Evolutionary conservation across 768 basidiomycete genomes (phyloP).

Genomic region (Dacryopinax spathularia): DNA sequence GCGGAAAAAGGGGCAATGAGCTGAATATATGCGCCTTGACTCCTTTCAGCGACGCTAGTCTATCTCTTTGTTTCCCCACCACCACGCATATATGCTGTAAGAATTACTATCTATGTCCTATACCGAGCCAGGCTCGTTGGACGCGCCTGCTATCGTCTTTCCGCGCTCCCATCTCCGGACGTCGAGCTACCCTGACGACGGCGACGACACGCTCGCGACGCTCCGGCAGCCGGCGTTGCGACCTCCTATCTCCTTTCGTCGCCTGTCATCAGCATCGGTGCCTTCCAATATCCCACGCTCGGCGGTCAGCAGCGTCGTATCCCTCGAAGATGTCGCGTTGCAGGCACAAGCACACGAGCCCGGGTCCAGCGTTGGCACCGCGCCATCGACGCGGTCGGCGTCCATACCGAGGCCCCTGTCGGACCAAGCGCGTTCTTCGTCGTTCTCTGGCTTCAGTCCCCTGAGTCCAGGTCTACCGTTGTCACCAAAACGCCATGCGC

Average conservation of each 20-base stretch:
- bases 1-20: neutral
- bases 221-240: neutral
- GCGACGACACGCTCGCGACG: neutral
- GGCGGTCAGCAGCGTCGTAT: neutral
- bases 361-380: neutral
- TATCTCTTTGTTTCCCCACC: neutral
- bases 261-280: neutral
- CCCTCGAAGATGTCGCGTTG: neutral
- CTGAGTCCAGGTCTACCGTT: neutral
- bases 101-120: neutral
- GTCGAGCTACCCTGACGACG: conserved; percentile 1
- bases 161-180: neutral
- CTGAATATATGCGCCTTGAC: neutral
- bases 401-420: neutral
- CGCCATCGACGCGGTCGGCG: neutral
- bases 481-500: neutral
- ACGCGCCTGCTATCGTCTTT: neutral
- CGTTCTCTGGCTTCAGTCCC: neutral
- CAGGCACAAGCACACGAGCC: neutral
- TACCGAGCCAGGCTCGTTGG: neutral
- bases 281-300: neutral
- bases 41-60: neutral
- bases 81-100: neutral
- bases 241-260: neutral
- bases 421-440: neutral